phyloP scores from a whole-genome alignment of 306 rosid species.

The Vigna nakashimae region DNA sequence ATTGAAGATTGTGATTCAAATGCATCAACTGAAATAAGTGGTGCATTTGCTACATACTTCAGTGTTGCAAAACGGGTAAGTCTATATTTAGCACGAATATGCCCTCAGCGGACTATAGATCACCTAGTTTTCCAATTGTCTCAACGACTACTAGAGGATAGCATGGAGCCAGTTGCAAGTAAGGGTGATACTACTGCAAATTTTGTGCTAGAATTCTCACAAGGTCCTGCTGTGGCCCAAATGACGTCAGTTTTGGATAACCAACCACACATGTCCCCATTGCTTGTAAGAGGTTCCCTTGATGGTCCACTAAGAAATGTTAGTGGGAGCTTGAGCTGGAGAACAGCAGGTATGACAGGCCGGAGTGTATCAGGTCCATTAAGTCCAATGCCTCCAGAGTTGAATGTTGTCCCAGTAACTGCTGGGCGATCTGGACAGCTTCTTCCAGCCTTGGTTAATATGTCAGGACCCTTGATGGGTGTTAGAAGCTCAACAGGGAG shows the following conservation, averaged over 20 bases:
- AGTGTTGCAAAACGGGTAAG: constrained; percentile 98
- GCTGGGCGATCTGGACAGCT: constrained; percentile 96
- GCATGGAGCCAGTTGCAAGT: constrained; percentile 74
- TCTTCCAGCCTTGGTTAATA: constrained; percentile 89
- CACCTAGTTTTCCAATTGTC: constrained; percentile 96
- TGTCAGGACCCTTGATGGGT: constrained; percentile 99
- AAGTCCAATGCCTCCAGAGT: constrained; percentile 97
- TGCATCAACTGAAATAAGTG: constrained; percentile 99
- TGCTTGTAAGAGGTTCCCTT: constrained; percentile 98
- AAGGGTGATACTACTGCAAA: constrained; percentile 82
- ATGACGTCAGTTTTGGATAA: constrained; percentile 85
- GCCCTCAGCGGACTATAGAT: constrained; percentile 98
- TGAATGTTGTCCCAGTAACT: constrained; percentile 85
- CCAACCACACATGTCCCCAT: constrained; percentile 99
- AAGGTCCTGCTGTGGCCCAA: constrained; percentile 93
- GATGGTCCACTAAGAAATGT: constrained; percentile 98
- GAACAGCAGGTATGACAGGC: constrained; percentile 94
- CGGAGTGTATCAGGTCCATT: constrained; percentile 97
- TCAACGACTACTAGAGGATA: constrained; percentile 95
- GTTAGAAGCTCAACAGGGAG: constrained; percentile 98
- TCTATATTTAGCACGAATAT: constrained; percentile 93
- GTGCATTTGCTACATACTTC: constrained; percentile 98
- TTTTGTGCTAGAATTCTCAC: constrained; percentile 94
- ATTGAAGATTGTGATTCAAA: constrained; percentile 99
- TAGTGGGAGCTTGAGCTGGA: constrained; percentile 99